Conservation (phyloP, 139 green algal species). For the Zygnema cylindricum region DNA sequence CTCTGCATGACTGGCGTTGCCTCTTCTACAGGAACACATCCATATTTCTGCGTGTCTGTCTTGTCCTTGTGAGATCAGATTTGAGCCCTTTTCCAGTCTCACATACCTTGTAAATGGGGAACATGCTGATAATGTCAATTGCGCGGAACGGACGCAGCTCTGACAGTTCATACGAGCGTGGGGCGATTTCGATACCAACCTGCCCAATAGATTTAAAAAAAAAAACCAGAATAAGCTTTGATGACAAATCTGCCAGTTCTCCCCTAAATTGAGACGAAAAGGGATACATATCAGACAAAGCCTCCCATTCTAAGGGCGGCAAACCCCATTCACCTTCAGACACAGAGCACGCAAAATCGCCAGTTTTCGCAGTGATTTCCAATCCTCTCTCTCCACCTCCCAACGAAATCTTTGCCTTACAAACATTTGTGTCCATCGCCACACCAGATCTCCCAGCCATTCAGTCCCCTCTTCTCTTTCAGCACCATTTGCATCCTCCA, state of each 20-base stretch:
- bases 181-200: slow-evolving; percentile 62
- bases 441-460: slow-evolving; percentile 50
- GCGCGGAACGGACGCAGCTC: slow-evolving; percentile 40
- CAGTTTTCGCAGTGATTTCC: slow-evolving; percentile 22
- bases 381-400: neutral
- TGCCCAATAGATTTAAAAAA: too few relatives aligned
- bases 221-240: too few relatives aligned
- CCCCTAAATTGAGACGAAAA: too few relatives aligned
- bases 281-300: too few relatives aligned
- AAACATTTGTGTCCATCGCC: slow-evolving; percentile 56
- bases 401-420: slow-evolving; percentile 38
- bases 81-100: too few relatives aligned
- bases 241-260: too few relatives aligned
- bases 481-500: neutral
- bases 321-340: too few relatives aligned
- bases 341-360: slow-evolving; percentile 57
- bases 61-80: too few relatives aligned
- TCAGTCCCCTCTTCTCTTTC: neutral
- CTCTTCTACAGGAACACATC: too few relatives aligned
- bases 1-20: too few relatives aligned
- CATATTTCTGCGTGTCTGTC: too few relatives aligned
- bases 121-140: slow-evolving; percentile 58
- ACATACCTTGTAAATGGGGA: slow-evolving; percentile 64
- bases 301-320: too few relatives aligned
- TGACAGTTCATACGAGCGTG: slow-evolving; percentile 59